Evolutionary conservation across 2,329 filamentous ascomycete species (phyloP).

Genomic region (Thelonectria discophora): DNA sequence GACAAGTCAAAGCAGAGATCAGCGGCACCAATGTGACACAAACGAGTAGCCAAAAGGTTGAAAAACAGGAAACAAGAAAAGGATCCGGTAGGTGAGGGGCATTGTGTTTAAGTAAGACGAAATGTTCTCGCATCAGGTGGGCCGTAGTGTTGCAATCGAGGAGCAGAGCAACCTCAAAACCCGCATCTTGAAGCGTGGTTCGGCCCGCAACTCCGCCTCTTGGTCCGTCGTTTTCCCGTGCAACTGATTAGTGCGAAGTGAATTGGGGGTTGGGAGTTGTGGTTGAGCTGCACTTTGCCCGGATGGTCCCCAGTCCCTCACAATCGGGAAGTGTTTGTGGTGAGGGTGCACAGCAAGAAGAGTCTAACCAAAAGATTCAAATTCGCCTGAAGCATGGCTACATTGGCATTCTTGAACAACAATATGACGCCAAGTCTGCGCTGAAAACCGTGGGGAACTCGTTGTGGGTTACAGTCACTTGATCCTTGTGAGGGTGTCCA

Average conservation of each 20-base stretch:
- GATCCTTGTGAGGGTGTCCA: too few relatives aligned
- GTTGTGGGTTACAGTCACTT: too few relatives aligned
- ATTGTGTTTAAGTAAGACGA: slow-evolving; percentile 4
- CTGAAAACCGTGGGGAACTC: too few relatives aligned
- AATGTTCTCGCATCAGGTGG: slow-evolving; percentile 18
- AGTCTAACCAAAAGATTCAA: too few relatives aligned
- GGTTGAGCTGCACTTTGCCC: too few relatives aligned
- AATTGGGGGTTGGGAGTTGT: not conserved
- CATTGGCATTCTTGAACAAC: too few relatives aligned
- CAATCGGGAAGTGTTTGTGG: too few relatives aligned
- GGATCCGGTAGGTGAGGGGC: not conserved
- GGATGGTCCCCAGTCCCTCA: too few relatives aligned
- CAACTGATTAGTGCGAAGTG: not conserved
- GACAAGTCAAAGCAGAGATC: not conserved
- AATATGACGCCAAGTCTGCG: too few relatives aligned
- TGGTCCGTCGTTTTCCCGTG: not conserved
- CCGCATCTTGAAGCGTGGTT: not conserved
- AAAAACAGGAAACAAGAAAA: not conserved
- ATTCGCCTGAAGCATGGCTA: too few relatives aligned
- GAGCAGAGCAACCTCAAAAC: slow-evolving; percentile 8
- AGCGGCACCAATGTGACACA: not conserved
- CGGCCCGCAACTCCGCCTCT: slow-evolving; percentile 11
- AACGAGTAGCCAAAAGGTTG: not conserved
- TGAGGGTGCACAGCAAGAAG: too few relatives aligned
- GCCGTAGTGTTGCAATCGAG: slow-evolving; percentile 11